Evolutionary conservation across 495 filamentous ascomycete species (phyloP).

Genomic region (Staphylotrichum tortipilum): DNA sequence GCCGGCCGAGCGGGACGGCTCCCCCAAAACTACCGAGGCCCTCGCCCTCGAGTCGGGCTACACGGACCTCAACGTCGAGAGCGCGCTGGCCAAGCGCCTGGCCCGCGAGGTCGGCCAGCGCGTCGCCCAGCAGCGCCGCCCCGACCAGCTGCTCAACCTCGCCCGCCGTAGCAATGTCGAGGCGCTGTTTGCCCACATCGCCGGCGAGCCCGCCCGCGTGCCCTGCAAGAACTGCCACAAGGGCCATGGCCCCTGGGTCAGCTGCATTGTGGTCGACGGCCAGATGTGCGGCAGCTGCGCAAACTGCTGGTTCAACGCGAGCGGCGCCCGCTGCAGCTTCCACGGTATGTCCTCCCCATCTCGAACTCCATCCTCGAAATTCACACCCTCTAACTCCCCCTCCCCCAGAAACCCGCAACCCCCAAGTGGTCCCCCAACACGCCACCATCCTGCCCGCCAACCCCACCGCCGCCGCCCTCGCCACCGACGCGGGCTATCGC

Average conservation of each 20-base stretch:
- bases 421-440: slow-evolving; percentile 16
- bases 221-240: slow-evolving; percentile 47
- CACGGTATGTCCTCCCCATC: slow-evolving; percentile 27
- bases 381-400: not conserved
- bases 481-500: slow-evolving; percentile 18
- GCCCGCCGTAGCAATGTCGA: slow-evolving; percentile 42
- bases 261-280: slow-evolving; percentile 39
- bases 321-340: slow-evolving; percentile 42
- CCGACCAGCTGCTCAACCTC: slow-evolving; percentile 38
- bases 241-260: slow-evolving; percentile 42
- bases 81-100: slow-evolving; percentile 39
- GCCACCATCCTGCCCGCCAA: slow-evolving; percentile 11
- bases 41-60: slow-evolving; percentile 37
- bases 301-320: slow-evolving; percentile 47
- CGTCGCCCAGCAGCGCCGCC: slow-evolving; percentile 36
- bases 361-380: not conserved
- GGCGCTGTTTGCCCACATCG: slow-evolving; percentile 42
- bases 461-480: slow-evolving; percentile 15
- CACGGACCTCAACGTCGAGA: slow-evolving; percentile 34
- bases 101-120: slow-evolving; percentile 37
- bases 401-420: slow-evolving; percentile 22
- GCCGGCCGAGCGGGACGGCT: slow-evolving; percentile 21
- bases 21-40: slow-evolving; percentile 32
- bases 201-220: slow-evolving; percentile 32
- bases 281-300: slow-evolving; percentile 46